Evolutionary conservation across 2,329 filamentous ascomycete species (phyloP), one percentile per base, ranked within the genome.

Genomic region (Dryadomyces quercus-mongolicae): DNA sequence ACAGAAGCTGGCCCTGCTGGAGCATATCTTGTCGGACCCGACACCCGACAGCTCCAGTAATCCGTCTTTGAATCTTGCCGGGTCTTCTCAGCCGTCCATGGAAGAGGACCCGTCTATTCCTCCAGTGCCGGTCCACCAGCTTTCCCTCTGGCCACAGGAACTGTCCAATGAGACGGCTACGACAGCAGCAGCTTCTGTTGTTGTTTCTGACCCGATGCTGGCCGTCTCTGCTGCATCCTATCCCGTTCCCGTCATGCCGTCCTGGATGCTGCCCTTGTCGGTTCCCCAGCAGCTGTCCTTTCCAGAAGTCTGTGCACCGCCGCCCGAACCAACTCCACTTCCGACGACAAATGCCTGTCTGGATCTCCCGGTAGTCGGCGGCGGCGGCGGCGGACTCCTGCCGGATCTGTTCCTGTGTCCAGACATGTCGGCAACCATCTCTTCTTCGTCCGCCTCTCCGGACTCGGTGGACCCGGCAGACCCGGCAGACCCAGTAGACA

Each of bases 1-100:
- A 58, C 69, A 72, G 59, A 73, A 69, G 58, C 62, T 73, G 40
- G 70, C 68, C 10, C 60, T 72, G 1, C 59, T 73, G 22, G 64
- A 70, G 50, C 65, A 70, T 42, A 60, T 73, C 20, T 60, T 72
- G 7, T 66, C 66, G 2, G 60, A 61, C 21, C n/a, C 10, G 40
- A 40, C 34, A 0, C n/a, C 36, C 36, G 36, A 16, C 36, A 12
- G 36, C 3, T 9, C 25, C 8, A 8, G 8, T 8, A 4, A 31
- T 31, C 25, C 25, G 25, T 31, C 25, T 31, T 4, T 31, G 25
- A 31, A 31, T 31, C 25, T 31, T 31, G 25, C 25, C 25, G 8
- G 25, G 4, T 5, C 25, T 31, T 31, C 25, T 4, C 25, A 31
- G 25, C 25, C n/a, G n/a, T n/a, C 25, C 25, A 8, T 31, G 25